These are phyloP conservation scores for Cutaneotrichosporon cavernicola DNA, from an alignment of 1,284 basidiomycete species.

Conservation along the genomic window DNA sequence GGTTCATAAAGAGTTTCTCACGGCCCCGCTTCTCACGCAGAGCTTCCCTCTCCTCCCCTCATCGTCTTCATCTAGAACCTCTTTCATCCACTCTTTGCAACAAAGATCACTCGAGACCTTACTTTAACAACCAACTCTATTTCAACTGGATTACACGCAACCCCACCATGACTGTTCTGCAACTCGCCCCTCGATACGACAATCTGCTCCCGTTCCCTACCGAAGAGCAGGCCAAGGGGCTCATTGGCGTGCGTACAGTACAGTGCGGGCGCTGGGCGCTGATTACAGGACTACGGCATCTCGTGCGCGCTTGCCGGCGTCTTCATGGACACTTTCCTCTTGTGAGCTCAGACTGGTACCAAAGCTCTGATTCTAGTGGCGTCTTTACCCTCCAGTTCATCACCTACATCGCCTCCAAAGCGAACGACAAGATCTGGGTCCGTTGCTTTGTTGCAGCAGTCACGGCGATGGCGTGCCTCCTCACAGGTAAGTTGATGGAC, in stretches of 20 bases:
- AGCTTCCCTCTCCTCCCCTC: too few relatives aligned
- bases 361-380: not conserved
- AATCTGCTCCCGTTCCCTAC: not conserved
- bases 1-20: too few relatives aligned
- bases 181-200: not conserved
- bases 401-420: not conserved
- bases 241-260: not conserved
- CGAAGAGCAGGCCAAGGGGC: not conserved
- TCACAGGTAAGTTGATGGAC: not conserved
- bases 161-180: not conserved
- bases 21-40: too few relatives aligned
- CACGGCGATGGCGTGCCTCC: not conserved
- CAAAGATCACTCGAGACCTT: too few relatives aligned
- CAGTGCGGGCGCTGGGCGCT: not conserved
- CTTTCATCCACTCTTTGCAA: too few relatives aligned
- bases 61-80: too few relatives aligned
- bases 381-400: not conserved
- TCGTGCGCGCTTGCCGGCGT: not conserved
- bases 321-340: not conserved
- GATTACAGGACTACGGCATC: not conserved
- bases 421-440: not conserved
- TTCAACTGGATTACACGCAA: not conserved
- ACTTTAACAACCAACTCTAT: too few relatives aligned
- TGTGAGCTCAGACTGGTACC: not conserved
- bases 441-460: not conserved